Evolutionary conservation across 2,329 filamentous ascomycete genomes (phyloP).

Genomic region (Cladosporium cucumerinum): DNA sequence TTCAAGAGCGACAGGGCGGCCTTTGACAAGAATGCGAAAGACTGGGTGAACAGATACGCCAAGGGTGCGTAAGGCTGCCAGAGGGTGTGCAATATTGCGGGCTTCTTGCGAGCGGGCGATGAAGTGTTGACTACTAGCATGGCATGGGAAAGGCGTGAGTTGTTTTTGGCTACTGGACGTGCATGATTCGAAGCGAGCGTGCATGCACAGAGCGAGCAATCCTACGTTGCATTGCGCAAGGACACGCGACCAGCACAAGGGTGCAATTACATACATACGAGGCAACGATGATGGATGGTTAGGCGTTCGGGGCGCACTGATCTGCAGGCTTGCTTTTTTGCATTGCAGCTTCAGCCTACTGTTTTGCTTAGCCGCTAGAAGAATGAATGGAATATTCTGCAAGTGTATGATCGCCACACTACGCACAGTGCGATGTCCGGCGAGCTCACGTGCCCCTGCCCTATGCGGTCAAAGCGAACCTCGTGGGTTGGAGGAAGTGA

Average conservation of each 20-base stretch:
- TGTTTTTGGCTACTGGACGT: not conserved
- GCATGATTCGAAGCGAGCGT: not conserved
- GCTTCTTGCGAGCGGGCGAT: not conserved
- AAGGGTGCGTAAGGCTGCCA: slow-evolving; percentile 26
- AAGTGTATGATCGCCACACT: not conserved
- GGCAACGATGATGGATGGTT: not conserved
- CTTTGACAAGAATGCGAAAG: slow-evolving; percentile 71
- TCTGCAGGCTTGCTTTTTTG: not conserved
- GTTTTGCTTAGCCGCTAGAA: not conserved
- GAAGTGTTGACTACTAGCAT: slow-evolving; percentile 13
- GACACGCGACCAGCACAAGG: not conserved
- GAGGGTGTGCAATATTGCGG: not conserved
- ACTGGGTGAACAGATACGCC: slow-evolving; percentile 74
- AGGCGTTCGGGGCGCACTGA: not conserved
- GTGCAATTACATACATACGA: not conserved
- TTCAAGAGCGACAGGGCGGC: slow-evolving; percentile 64
- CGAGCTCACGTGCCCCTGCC: not conserved
- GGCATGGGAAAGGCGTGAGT: slow-evolving; percentile 1
- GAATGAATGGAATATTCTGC: not conserved
- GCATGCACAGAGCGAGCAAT: not conserved
- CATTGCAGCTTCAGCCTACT: not conserved
- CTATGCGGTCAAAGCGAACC: slow-evolving; percentile 3
- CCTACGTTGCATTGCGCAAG: not conserved
- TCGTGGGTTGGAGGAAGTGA: not conserved
- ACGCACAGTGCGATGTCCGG: not conserved